Conservation (phyloP, 2,329 filamentous ascomycete genomes). For the Pseudogymnoascus verrucosus region DNA sequence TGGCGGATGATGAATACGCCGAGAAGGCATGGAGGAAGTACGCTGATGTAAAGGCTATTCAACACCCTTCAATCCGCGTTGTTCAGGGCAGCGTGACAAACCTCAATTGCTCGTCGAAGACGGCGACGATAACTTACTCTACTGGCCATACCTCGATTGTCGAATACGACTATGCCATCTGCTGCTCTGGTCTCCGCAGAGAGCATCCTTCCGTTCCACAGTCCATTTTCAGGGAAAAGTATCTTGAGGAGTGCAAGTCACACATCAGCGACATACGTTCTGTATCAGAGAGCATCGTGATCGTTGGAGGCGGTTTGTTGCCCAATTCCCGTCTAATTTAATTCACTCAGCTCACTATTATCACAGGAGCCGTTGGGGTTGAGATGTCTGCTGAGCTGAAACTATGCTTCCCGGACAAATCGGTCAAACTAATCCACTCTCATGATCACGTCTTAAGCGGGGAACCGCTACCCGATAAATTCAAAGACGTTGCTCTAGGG, state of each 20-base stretch:
- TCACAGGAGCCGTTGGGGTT: constrained; percentile 64
- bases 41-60: constrained; percentile 58
- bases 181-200: constrained; percentile 60
- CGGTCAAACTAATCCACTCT: constrained; percentile 70
- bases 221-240: constrained; percentile 51
- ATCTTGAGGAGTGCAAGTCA: constrained; percentile 51
- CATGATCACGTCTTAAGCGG: constrained; percentile 61
- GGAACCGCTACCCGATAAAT: constrained; percentile 62
- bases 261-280: constrained; percentile 49
- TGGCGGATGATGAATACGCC: constrained; percentile 56
- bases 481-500: constrained; percentile 53
- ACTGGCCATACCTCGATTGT: constrained; percentile 34
- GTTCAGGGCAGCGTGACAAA: constrained; percentile 56
- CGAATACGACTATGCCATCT: constrained; percentile 68
- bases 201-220: constrained; percentile 68
- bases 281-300: constrained; percentile 51
- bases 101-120: constrained; percentile 52
- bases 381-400: constrained; percentile 79
- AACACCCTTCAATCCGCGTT: constrained; percentile 51
- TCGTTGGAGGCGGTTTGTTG: constrained; percentile 60
- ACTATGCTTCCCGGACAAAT: constrained; percentile 51
- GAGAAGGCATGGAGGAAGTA: constrained; percentile 64
- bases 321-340: not conserved
- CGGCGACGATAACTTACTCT: constrained; percentile 46
- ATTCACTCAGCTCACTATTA: not conserved